These are phyloP conservation scores for Saturnispora dispora DNA, from an alignment of 805 yeast species.

Conservation along the genomic window DNA sequence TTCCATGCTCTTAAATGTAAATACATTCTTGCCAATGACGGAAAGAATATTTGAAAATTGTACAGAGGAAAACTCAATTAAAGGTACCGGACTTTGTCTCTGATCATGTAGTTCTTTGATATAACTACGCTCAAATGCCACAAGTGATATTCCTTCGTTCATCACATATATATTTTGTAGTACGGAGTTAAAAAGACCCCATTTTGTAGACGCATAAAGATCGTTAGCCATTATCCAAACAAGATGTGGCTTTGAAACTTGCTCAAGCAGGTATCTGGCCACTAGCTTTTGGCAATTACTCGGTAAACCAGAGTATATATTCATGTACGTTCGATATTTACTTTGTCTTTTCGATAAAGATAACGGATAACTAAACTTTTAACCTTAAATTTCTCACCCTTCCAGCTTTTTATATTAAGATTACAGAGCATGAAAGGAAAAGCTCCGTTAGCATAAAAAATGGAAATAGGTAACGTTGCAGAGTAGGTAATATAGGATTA, in stretches of 20 bases:
- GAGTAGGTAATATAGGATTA: background rate
- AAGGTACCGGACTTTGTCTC: constrained; percentile 4
- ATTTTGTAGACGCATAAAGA: constrained; percentile 1
- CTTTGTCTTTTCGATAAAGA: too few relatives aligned
- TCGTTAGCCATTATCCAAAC: constrained; percentile 3
- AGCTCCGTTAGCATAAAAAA: background rate
- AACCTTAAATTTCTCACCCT: background rate
- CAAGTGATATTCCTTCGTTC: background rate
- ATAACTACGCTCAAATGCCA: background rate
- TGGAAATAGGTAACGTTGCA: background rate
- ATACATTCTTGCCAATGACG: background rate
- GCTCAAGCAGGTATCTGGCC: background rate
- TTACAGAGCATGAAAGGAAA: background rate
- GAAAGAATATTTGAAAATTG: constrained; percentile 1
- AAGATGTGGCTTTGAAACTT: background rate
- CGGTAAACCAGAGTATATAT: constrained; percentile 1
- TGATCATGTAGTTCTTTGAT: constrained; percentile 1
- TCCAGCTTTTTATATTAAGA: background rate
- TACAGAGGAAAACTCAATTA: background rate
- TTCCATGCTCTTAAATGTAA: constrained; percentile 4
- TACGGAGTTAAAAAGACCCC: constrained; percentile 1
- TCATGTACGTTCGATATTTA: background rate
- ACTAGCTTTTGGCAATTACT: background rate
- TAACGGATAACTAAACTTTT: background rate
- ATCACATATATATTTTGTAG: background rate